These are phyloP conservation scores for Hibiscus syriacus DNA, from an alignment of 345 rosid species.

Conservation along the genomic window DNA sequence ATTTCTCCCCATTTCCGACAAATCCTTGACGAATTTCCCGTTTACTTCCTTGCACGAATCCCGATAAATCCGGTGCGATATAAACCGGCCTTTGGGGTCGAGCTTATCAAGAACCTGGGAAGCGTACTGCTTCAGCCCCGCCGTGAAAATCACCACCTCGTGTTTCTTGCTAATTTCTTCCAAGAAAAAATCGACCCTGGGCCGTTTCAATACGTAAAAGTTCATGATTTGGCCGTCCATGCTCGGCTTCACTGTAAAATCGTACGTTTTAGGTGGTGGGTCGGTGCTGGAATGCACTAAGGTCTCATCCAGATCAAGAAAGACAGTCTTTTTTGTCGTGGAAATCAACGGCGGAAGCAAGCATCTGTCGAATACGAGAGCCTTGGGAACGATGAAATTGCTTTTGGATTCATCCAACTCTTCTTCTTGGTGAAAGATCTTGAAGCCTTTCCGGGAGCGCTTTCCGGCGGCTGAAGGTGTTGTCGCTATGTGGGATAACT, in stretches of 20 bases:
- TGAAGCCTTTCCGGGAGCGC: no score
- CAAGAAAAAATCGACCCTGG: slow-evolving; percentile 70
- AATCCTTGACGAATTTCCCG: slow-evolving; percentile 73
- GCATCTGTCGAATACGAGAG: slow-evolving; percentile 23
- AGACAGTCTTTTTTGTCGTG: slow-evolving; percentile 40
- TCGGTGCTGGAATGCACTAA: slow-evolving; percentile 71
- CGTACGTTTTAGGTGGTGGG: slow-evolving; percentile 50
- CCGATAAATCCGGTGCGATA: slow-evolving; percentile 61
- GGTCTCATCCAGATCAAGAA: slow-evolving; percentile 90
- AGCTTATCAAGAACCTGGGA: slow-evolving; percentile 59
- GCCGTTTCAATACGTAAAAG: slow-evolving; percentile 79
- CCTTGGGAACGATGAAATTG: slow-evolving; percentile 15
- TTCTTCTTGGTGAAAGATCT: slow-evolving; percentile 29
- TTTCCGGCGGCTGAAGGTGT: no score
- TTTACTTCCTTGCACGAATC: slow-evolving; percentile 61
- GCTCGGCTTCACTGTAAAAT: slow-evolving; percentile 57
- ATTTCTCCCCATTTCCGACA: slow-evolving; percentile 61
- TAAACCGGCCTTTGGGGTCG: slow-evolving; percentile 35
- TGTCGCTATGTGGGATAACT: no score
- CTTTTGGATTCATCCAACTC: slow-evolving; percentile 1
- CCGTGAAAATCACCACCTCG: slow-evolving; percentile 83
- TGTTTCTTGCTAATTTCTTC: slow-evolving; percentile 38
- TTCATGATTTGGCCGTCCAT: slow-evolving; percentile 57
- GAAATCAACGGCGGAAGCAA: slow-evolving; percentile 34
- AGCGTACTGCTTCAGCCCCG: slow-evolving; percentile 75